Conservation (phyloP, 805 yeast species). For the Kluyveromyces dobzhanskii region DNA sequence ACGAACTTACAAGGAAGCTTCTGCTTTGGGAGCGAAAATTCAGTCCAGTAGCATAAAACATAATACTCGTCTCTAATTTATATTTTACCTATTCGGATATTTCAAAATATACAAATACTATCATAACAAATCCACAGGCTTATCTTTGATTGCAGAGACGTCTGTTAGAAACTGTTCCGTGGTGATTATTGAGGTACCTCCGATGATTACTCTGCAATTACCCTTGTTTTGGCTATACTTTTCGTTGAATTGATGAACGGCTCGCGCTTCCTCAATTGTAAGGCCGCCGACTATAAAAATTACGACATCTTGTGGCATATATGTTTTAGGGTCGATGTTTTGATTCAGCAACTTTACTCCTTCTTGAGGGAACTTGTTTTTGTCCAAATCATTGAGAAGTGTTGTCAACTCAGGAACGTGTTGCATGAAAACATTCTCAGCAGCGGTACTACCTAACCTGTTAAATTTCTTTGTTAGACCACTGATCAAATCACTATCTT, state of each 20-base stretch:
- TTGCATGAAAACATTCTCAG: conserved; percentile 81
- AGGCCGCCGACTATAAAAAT: conserved; percentile 79
- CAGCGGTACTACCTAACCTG: conserved; percentile 32
- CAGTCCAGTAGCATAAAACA: conserved; percentile 3
- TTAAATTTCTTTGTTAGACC: conserved; percentile 29
- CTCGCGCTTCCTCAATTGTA: conserved; percentile 85
- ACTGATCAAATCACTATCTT: conserved; percentile 23
- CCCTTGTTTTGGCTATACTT: conserved; percentile 33
- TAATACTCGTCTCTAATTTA: neutral
- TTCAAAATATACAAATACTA: neutral
- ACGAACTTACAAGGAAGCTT: conserved; percentile 60
- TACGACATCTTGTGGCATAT: conserved; percentile 52
- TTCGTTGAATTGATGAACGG: conserved; percentile 62
- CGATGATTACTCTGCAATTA: conserved; percentile 63
- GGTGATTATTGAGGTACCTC: conserved; percentile 60
- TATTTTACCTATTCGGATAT: conserved; percentile 8
- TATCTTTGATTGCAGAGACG: conserved; percentile 21
- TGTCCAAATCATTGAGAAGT: conserved; percentile 28
- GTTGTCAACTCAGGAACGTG: conserved; percentile 61
- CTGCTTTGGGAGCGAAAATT: conserved; percentile 74
- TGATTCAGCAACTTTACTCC: conserved; percentile 27
- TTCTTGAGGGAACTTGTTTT: conserved; percentile 28
- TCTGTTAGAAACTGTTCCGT: conserved; percentile 28
- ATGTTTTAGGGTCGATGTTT: conserved; percentile 13
- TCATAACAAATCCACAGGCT: conserved; percentile 12